Base-by-base conservation (phyloP, 1,284 basidiomycete species). In the Pisolithus thermaeus region DNA sequence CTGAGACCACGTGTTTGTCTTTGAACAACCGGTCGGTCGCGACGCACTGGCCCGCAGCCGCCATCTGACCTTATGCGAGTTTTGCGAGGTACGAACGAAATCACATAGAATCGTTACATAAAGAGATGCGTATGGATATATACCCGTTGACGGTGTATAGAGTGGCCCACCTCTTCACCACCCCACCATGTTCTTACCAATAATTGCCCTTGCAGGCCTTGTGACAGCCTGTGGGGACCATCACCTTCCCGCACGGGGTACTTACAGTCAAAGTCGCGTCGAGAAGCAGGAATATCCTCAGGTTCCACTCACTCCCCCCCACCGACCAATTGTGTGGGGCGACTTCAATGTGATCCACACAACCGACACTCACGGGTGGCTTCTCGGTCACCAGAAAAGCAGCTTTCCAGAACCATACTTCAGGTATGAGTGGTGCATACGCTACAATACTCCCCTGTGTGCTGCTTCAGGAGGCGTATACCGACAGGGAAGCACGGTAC, bases 341-440 rank as follows among this genome's bases (percentile, higher is more conserved):
- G 84, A 91, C 59, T 71, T 92, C 62, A 90, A 91, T 59, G 66
- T 66, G 38, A 59, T 92, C 47, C 87, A 90, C 63, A 90, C 89
- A 22, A 92, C 90, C 0, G 90, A 92, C 64, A 84, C 79, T 41
- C 90, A 92, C 67, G 89, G 87, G 23, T 89, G 87, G 87, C 70
- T 89, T 5, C 74, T 87, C 23, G 87, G 87, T 3, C 87, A 90
- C 68, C 82, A 85, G 58, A 84, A 88, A 59, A 20, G 68, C 1
- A 79, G 76, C 4, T 80, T 78, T 60, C 87, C 87, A 0, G 87
- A 90, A 58, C 87, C 87, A 1, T 85, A 89, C 61, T 88, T 85
- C 65, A 84, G 80, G 80, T 77, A 49, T 51, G 69, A 57, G 16
- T 35, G 7, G 36, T 51, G 40, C 25, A 35, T 18, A n/a, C 23